Percentiles rank a stretch among this genome's conserved stretches.
Conservation (phyloP, 192 early-diverging fungal species). For the Gonapodya sp. region DNA sequence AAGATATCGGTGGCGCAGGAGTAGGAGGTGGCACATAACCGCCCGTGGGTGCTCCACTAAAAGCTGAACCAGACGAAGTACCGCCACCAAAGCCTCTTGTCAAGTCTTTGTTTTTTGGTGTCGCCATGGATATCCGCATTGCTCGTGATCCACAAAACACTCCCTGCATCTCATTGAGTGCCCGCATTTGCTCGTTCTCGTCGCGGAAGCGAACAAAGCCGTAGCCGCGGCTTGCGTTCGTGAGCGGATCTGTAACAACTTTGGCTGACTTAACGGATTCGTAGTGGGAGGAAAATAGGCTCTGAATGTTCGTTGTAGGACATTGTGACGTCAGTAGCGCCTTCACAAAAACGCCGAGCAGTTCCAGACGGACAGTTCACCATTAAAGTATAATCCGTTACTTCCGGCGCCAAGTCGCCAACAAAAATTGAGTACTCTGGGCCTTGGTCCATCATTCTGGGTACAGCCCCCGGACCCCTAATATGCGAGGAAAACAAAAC, state of each 20-base stretch:
- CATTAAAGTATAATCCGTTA: conserved; percentile 72
- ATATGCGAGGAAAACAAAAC: neutral
- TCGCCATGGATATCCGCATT: conserved; percentile 83
- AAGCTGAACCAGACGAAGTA: neutral
- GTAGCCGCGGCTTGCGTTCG: conserved; percentile 71
- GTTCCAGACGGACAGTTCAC: conserved; percentile 32
- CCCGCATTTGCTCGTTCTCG: conserved; percentile 79
- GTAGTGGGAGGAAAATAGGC: conserved; percentile 77
- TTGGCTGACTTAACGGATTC: conserved; percentile 80
- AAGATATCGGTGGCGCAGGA: conserved; percentile 15
- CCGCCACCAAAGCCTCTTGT: neutral
- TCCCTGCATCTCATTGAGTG: conserved; percentile 86
- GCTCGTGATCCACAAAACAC: conserved; percentile 67
- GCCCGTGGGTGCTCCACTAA: conserved; percentile 15
- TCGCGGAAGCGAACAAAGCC: conserved; percentile 91
- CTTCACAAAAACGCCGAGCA: neutral
- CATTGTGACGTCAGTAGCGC: neutral
- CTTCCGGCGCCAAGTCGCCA: conserved; percentile 85
- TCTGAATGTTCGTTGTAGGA: conserved; percentile 22
- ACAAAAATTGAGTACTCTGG: conserved; percentile 93
- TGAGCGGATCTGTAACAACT: conserved; percentile 81
- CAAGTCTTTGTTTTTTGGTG: conserved; percentile 41
- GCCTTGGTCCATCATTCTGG: conserved; percentile 45
- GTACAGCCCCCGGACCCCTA: no score
- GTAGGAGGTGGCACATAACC: conserved; percentile 14